phyloP scores from a whole-genome alignment of 179 eudicot genomes.

The Corrigiola litoralis region DNA sequence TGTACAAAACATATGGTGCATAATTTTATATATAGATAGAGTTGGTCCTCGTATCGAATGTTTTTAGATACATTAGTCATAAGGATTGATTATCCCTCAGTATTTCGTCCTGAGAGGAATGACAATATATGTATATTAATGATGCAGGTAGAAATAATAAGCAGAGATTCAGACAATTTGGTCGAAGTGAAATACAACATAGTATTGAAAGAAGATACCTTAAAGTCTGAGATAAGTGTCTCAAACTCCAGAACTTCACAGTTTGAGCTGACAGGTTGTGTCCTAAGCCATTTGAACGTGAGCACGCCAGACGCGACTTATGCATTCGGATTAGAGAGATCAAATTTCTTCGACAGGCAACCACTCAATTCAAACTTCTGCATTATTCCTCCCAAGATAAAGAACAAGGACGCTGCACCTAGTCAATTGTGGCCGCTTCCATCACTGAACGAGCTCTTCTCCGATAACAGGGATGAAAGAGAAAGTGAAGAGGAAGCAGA shows the following conservation, averaged over 20 bases:
- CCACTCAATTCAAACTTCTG: slow-evolving; percentile 51
- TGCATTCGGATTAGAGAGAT: slow-evolving; percentile 69
- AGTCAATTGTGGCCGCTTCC: slow-evolving; percentile 24
- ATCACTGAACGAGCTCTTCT: slow-evolving; percentile 31
- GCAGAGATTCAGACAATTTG: slow-evolving; percentile 34
- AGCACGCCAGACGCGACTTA: slow-evolving; percentile 93
- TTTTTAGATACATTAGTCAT: background rate
- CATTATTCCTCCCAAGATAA: slow-evolving; percentile 44
- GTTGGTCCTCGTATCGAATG: too few relatives aligned
- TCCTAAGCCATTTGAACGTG: slow-evolving; percentile 60
- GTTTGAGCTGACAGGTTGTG: slow-evolving; percentile 42
- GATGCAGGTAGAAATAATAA: slow-evolving; percentile 63
- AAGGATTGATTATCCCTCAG: background rate
- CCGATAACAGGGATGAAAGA: slow-evolving; percentile 23
- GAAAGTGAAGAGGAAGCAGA: slow-evolving; percentile 27
- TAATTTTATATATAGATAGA: too few relatives aligned
- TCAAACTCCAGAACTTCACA: slow-evolving; percentile 38
- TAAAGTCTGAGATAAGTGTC: slow-evolving; percentile 50
- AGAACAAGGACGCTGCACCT: slow-evolving; percentile 15
- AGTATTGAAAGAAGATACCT: slow-evolving; percentile 43
- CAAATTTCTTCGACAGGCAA: slow-evolving; percentile 46
- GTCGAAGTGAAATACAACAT: slow-evolving; percentile 50
- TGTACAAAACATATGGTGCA: too few relatives aligned
- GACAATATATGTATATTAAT: background rate
- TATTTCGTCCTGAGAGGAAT: background rate